Conservation (phyloP, 768 basidiomycete genomes). For the Boletus fagicola region DNA sequence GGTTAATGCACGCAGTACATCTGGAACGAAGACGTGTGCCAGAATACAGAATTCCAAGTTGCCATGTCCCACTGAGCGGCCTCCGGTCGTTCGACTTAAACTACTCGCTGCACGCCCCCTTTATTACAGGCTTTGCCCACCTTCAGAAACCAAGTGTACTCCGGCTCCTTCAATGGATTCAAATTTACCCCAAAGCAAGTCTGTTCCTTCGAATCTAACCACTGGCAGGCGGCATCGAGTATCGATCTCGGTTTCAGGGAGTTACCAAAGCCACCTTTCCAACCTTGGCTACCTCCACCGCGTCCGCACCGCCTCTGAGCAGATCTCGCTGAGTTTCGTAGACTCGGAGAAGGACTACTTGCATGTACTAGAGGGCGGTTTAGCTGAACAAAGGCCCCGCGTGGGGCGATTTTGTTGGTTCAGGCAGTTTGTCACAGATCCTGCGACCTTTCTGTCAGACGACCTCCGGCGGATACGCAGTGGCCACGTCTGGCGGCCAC, state of each 20-base stretch:
- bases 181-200: constrained; percentile 25
- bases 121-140: not conserved
- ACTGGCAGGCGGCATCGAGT: constrained; percentile 17
- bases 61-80: not conserved
- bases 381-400: constrained; percentile 15
- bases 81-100: not conserved
- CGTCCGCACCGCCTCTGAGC: constrained; percentile 28
- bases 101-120: not conserved
- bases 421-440: constrained; percentile 27
- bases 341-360: constrained; percentile 12
- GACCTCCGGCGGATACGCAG: constrained; percentile 25
- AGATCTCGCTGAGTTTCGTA: constrained; percentile 9
- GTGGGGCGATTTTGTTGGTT: constrained; percentile 25
- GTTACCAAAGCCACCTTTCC: constrained; percentile 48
- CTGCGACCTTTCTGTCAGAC: constrained; percentile 24
- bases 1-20: not conserved
- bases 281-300: constrained; percentile 43
- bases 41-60: constrained; percentile 8
- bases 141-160: not conserved
- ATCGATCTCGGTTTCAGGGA: constrained; percentile 37
- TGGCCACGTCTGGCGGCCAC: constrained; percentile 29
- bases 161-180: constrained; percentile 12
- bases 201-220: constrained; percentile 21
- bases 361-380: constrained; percentile 17
- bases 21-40: not conserved